Base-by-base conservation (phyloP, 257 asterid genomes). In the Linaria vulgaris region DNA sequence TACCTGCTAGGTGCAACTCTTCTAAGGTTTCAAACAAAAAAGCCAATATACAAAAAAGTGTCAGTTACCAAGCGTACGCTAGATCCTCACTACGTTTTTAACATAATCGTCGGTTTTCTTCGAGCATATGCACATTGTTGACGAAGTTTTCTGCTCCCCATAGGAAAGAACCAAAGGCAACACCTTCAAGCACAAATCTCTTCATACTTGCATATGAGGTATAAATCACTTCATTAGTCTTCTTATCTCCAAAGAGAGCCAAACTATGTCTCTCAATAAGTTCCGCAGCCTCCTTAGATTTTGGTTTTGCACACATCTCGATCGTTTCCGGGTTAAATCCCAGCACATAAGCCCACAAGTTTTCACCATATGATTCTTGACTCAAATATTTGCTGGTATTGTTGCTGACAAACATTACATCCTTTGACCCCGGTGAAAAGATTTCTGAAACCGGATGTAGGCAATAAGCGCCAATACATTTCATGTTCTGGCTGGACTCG, bases 91-190 rank as follows among this genome's bases (percentile, higher is more conserved):
- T 25, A 25, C 21, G 12, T 21, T 55, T 53, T 38, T 53, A 53
- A 52, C 3, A 12, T 24, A 13, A 25, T 25, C 46, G 3, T 84
- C 80, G 83, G 73, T 85, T 74, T 19, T 85, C 89, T 72, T 79
- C 75, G 1, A 87, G 95, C 73, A 37, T 72, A 80, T 76, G 89
- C 27, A 79, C 85, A 63, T 9, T 69, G 49, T 68, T 74, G 63
- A 87, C 76, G 15, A 59, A 70, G 37, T 74, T 81, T 52, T 94
- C 99, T 0, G 88, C 65, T 1, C 84, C 95, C 92, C 92, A 90
- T 2, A 94, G 71, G 76, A 85, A 94, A 9, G 79, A 82, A 27
- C 97, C 97, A 46, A 94, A 94, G 13, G 95, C 99, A 57, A 90
- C 82, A 27, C 83, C 99, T 77, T 90, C 99, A 52, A 90, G 71